Evolutionary conservation across 2,329 filamentous ascomycete species (phyloP).

Genomic region (Aureobasidium musti): DNA sequence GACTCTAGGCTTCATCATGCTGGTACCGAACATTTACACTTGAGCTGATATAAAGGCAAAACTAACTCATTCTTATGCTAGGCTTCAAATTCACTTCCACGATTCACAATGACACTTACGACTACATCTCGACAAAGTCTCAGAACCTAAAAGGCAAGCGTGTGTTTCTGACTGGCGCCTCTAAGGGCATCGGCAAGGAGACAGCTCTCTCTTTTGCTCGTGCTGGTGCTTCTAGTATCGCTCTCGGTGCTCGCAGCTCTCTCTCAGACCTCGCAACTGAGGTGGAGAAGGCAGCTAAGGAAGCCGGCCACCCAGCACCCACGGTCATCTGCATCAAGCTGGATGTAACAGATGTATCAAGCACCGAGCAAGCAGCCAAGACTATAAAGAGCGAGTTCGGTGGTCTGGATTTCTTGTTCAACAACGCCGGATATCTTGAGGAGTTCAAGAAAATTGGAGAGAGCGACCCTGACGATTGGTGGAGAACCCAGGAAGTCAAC

Average conservation of each 20-base stretch:
- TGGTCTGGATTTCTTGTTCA: conserved; percentile 51
- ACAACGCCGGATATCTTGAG: conserved; percentile 50
- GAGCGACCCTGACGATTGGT: conserved; percentile 47
- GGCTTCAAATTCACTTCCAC: conserved; percentile 36
- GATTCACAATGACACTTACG: conserved; percentile 51
- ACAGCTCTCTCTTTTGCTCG: conserved; percentile 59
- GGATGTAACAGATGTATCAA: conserved; percentile 47
- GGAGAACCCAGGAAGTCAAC: conserved; percentile 54
- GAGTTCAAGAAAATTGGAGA: conserved; percentile 38
- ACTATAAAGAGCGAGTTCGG: conserved; percentile 40
- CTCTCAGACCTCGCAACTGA: conserved; percentile 44
- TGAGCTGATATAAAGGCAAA: neutral
- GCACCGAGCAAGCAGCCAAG: conserved; percentile 43
- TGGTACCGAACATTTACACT: neutral
- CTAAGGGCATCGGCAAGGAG: conserved; percentile 47
- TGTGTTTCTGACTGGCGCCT: conserved; percentile 56
- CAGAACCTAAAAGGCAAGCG: conserved; percentile 46
- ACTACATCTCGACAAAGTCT: conserved; percentile 51
- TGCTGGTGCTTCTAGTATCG: conserved; percentile 56
- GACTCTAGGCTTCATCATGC: conserved; percentile 5
- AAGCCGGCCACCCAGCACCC: conserved; percentile 42
- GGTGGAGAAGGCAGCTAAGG: conserved; percentile 44
- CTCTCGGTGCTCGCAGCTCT: conserved; percentile 56
- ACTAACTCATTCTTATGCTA: neutral
- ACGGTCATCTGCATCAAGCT: conserved; percentile 49